Conservation (phyloP, 306 rosid genomes). For the Adenanthera pavonina region DNA sequence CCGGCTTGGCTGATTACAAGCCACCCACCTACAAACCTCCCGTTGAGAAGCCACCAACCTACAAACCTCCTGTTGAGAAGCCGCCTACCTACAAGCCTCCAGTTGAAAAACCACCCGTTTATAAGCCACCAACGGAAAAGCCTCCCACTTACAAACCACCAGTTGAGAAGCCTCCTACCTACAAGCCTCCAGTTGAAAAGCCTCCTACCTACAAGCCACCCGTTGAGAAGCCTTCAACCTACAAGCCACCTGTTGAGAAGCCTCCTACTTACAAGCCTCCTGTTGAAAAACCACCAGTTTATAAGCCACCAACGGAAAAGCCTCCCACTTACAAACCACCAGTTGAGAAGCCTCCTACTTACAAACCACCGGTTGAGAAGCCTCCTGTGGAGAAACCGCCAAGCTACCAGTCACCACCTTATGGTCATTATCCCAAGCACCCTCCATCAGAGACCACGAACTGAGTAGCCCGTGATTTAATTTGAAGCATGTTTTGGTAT, state of each 20-base stretch:
- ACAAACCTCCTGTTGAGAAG: background rate
- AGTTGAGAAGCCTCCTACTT: background rate
- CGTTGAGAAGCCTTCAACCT: background rate
- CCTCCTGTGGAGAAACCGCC: constrained; percentile 18
- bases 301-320: background rate
- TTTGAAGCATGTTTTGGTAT: background rate
- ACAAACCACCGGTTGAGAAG: constrained; percentile 5
- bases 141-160: background rate
- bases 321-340: background rate
- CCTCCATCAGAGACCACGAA: background rate
- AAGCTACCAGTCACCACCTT: background rate
- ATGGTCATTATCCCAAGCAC: constrained; percentile 28
- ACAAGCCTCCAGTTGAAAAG: background rate
- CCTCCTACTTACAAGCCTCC: constrained; percentile 7
- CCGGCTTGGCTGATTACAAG: background rate
- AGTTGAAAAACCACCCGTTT: background rate
- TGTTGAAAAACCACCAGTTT: background rate
- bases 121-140: background rate
- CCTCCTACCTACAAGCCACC: background rate
- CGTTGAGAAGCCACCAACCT: background rate
- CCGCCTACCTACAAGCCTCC: background rate
- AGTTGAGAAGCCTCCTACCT: background rate
- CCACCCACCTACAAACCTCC: background rate
- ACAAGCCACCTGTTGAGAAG: background rate
- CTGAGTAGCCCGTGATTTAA: background rate